Evolutionary conservation across 208 protist species (phyloP), one percentile per base, ranked within the genome.

Genomic region (Angomonas desouzai): DNA sequence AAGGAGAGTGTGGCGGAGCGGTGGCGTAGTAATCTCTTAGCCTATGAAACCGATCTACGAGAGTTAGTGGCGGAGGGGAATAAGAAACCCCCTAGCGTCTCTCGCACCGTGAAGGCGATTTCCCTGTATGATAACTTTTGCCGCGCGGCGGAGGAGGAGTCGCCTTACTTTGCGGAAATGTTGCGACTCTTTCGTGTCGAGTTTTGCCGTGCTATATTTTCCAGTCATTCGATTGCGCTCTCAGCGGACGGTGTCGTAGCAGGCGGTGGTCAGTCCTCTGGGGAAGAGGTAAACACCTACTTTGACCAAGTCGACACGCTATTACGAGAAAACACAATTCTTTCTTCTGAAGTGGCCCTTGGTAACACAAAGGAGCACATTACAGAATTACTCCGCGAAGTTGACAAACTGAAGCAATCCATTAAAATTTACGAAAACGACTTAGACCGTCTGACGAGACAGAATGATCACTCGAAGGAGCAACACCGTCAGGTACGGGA

Each of bases 171-270:
- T 9, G 79, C 68, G 13, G 78, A 88, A 23, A 48, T 92, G 28
- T 45, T 96, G 43, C 87, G 81, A 2, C 83, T 96, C 38, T 91
- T 96, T 51, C 85, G 90, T 16, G 43, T 91, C 1, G 85, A 96
- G 72, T 89, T 96, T 40, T 92, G 85, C 43, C 77, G 85, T 2
- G 67, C 87, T 29, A 91, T 92, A 20, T 93, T 93, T 63, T 48
- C 55, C n/a, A 38, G 27, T 2, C 47, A 65, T 4, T 27, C 30
- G 2, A 56, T 69, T 32, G 13, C 62, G 16, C 2, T 18, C 0
- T 23, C 2, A 32, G 48, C 43, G 55, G 64, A 40, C 22, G 57
- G 27, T n/a, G 56, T 18, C 25, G 16, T 22, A 0, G 55, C 49
- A 1, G 47, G 51, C 1, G 43, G 25, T 3, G 55, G 18, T 9